phyloP scores from a whole-genome alignment of 345 rosid species.

The Reutealis trisperma region DNA sequence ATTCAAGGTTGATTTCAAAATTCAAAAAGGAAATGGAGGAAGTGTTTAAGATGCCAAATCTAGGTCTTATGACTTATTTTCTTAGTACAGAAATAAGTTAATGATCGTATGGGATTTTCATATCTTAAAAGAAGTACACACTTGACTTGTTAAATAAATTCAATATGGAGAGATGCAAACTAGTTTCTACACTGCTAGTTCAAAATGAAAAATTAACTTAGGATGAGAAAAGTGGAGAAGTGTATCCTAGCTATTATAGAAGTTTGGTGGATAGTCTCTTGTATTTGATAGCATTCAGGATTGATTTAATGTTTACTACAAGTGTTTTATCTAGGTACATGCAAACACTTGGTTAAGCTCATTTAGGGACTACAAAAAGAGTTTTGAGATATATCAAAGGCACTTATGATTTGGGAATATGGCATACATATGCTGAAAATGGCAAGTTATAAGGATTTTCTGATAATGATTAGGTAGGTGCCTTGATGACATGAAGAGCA shows the following conservation, averaged over 20 bases:
- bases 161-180: background rate
- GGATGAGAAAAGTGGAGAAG: background rate
- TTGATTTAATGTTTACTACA: background rate
- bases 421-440: background rate
- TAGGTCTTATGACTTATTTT: background rate
- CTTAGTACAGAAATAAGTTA: background rate
- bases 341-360: no score
- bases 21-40: background rate
- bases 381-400: background rate
- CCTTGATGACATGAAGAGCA: background rate
- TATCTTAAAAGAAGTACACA: background rate
- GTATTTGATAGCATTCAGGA: background rate
- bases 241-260: background rate
- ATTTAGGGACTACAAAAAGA: background rate
- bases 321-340: background rate
- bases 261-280: background rate
- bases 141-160: background rate
- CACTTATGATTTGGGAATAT: background rate
- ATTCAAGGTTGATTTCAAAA: accelerated
- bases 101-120: background rate
- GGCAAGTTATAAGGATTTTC: background rate
- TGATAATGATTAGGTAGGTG: background rate
- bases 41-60: background rate
- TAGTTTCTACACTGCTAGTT: background rate
- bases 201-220: background rate